Evolutionary conservation across 345 rosid genomes (phyloP), one percentile per base, ranked within the genome.

Genomic region (Crucihimalaya himalaica): DNA sequence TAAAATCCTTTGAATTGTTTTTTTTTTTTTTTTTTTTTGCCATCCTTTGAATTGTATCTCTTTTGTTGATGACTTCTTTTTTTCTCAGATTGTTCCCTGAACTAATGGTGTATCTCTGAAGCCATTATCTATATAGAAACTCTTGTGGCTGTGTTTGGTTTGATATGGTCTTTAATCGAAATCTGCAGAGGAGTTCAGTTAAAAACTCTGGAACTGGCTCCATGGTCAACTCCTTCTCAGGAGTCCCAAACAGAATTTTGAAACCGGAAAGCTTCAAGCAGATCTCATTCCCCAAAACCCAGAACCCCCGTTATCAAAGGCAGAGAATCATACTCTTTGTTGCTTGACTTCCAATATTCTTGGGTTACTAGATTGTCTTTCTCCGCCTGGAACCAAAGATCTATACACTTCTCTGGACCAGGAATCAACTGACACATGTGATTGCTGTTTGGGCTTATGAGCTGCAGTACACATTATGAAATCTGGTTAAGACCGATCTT

Each of bases 41-140:
- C n/a, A 43, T 58, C 0, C 6, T 58, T 14, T 66, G 19, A 19
- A 23, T 28, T 23, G 39, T 19, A 8, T 29, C 14, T 54, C 21
- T 64, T 31, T 32, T 45, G 65, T 35, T 55, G 65, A 23, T 64
- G 29, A 23, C 16, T 64, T 34, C 14, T 31, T 0, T 58, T 58
- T 58, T 12, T 58, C 45, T 35, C 63, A 6, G 63, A 50, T 18
- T 18, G 63, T 35, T 58, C 63, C 63, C 13, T 58, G 18, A 12
- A 28, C 28, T 28, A n/a, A 15, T 27, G 58, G 58, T 25, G 5
- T 0, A 56, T 3, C 3, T 58, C 45, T 56, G 62, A 56, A 56
- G 62, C 16, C 10, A 31, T 16, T 43, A 18, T 34, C 63, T 18
- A 58, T 19, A 0, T 58, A 34, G 2, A 18, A 21, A 7, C 28